Evolutionary conservation across 805 yeast species (phyloP).

Genomic region (Saturnispora galanensis): DNA sequence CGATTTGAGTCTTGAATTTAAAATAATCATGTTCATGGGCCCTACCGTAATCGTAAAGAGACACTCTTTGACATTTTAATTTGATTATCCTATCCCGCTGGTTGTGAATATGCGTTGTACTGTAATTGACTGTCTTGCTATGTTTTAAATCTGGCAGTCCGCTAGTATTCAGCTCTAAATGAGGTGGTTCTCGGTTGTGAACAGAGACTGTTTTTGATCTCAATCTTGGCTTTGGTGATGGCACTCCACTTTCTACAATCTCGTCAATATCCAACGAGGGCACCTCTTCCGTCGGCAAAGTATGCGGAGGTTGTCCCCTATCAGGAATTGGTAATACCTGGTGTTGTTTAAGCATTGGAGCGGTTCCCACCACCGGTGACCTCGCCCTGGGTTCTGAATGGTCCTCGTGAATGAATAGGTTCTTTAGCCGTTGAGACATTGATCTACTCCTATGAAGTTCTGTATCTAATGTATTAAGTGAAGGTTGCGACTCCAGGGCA

Average conservation of each 20-base stretch:
- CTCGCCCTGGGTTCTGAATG: not conserved
- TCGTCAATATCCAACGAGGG: slow-evolving; percentile 1
- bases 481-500: too few relatives aligned
- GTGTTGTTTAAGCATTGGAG: slow-evolving; percentile 1
- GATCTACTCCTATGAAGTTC: slow-evolving; percentile 20
- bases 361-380: not conserved
- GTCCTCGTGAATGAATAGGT: slow-evolving; percentile 16
- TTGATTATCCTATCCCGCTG: slow-evolving; percentile 21
- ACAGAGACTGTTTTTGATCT: slow-evolving; percentile 12
- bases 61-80: slow-evolving; percentile 23
- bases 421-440: slow-evolving; percentile 24
- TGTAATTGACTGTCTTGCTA: slow-evolving; percentile 19
- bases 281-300: not conserved
- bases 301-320: slow-evolving; percentile 5
- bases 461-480: not conserved
- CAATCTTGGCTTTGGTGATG: slow-evolving; percentile 1
- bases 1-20: slow-evolving; percentile 26
- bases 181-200: not conserved
- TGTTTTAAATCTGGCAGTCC: slow-evolving; percentile 16
- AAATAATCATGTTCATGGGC: slow-evolving; percentile 28
- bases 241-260: not conserved
- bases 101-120: slow-evolving; percentile 16
- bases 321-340: slow-evolving; percentile 13
- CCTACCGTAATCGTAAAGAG: slow-evolving; percentile 23
- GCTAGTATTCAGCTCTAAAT: not conserved